Conservation (phyloP, 2,329 filamentous ascomycete genomes). For the Paraphoma sp. region DNA sequence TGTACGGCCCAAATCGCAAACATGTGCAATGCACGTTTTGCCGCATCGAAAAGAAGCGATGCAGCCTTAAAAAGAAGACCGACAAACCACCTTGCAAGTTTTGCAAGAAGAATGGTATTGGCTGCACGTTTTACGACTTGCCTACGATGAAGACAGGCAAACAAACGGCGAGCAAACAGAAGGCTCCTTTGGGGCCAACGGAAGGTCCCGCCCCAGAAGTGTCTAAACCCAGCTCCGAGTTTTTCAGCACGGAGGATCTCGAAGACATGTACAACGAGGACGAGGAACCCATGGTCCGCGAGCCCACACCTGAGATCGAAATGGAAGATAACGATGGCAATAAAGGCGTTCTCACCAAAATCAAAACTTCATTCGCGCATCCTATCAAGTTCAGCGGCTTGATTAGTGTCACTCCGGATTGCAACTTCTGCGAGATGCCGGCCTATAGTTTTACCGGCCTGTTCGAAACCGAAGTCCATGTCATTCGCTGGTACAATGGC, state of each 20-base stretch:
- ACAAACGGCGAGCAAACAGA: constrained; percentile 9
- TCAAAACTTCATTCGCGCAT: constrained; percentile 51
- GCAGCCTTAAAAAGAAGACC: constrained; percentile 37
- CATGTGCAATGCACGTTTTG: constrained; percentile 36
- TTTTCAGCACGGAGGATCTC: constrained; percentile 24
- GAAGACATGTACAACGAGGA: constrained; percentile 16
- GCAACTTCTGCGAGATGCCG: constrained; percentile 53
- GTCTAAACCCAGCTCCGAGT: background rate
- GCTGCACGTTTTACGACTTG: constrained; percentile 40
- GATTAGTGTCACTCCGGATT: constrained; percentile 22
- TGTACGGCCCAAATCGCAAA: constrained; percentile 25
- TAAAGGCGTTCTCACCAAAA: constrained; percentile 32
- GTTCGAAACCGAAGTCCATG: constrained; percentile 41
- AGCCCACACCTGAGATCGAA: constrained; percentile 28
- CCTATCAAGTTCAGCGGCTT: constrained; percentile 45
- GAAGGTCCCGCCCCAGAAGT: constrained; percentile 11
- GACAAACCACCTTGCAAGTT: constrained; percentile 42
- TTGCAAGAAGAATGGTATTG: constrained; percentile 32
- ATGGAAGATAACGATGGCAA: constrained; percentile 37
- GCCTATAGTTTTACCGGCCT: constrained; percentile 51
- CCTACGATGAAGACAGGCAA: constrained; percentile 1
- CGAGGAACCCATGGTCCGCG: constrained; percentile 8
- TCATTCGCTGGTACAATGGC: constrained; percentile 44
- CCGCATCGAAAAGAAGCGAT: constrained; percentile 33
- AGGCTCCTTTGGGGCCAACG: background rate